phyloP scores from a whole-genome alignment of 2,329 filamentous ascomycete genomes.

The Annulohypoxylon truncatum region DNA sequence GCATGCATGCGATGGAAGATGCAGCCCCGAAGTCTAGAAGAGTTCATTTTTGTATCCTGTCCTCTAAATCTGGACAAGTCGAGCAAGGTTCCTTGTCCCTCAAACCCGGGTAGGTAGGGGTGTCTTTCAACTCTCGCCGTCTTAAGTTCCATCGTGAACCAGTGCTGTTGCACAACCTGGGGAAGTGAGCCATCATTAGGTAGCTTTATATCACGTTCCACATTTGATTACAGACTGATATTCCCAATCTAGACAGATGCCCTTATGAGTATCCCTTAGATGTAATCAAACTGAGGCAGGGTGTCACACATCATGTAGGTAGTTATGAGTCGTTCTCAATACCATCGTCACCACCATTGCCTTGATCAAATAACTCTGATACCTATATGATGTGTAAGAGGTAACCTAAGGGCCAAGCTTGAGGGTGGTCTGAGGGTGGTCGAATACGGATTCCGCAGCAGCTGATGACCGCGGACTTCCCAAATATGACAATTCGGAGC shows the following conservation, averaged over 20 bases:
- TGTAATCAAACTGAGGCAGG: background rate
- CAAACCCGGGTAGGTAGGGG: constrained; percentile 22
- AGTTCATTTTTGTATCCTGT: background rate
- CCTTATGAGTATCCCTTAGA: background rate
- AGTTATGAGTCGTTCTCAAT: constrained; percentile 1
- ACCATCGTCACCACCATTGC: background rate
- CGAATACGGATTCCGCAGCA: constrained; percentile 7
- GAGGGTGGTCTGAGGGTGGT: background rate
- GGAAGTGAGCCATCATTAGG: constrained; percentile 12
- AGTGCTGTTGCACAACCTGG: constrained; percentile 17
- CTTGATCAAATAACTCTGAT: background rate
- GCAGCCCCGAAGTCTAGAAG: constrained; percentile 32
- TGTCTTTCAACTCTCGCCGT: constrained; percentile 11
- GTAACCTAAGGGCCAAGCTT: background rate
- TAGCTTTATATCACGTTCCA: constrained; percentile 7
- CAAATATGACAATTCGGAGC: constrained; percentile 34
- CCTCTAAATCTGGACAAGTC: constrained; percentile 15
- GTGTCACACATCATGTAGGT: background rate
- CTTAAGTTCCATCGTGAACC: constrained; percentile 9
- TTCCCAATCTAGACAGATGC: background rate
- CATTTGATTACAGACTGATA: background rate
- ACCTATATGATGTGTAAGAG: constrained; percentile 3
- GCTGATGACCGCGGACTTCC: constrained; percentile 15
- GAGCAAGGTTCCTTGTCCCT: constrained; percentile 2
- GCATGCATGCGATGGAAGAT: constrained; percentile 32